These are phyloP conservation scores for Setaria italica DNA, from an alignment of 202 grass and related monocot genomes.

Conservation along the genomic window DNA sequence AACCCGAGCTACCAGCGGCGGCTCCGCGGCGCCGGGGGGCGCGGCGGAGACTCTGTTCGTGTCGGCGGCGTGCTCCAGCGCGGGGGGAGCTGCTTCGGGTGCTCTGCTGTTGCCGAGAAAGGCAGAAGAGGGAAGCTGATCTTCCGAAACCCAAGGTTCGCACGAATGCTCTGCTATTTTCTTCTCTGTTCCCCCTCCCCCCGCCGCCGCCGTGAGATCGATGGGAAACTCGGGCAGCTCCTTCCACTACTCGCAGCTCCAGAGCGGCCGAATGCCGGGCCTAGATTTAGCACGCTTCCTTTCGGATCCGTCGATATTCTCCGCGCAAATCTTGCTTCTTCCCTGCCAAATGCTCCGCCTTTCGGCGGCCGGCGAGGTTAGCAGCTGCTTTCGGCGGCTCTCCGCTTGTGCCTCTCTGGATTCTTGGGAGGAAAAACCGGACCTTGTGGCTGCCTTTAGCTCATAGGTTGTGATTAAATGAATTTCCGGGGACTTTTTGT, in stretches of 20 bases:
- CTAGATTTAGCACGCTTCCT: constrained; percentile 17
- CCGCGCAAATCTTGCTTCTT: constrained; percentile 34
- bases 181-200: not conserved
- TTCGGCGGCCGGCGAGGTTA: not conserved
- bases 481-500: not conserved
- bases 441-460: not conserved
- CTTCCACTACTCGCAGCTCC: not conserved
- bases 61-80: not conserved
- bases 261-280: constrained; percentile 1
- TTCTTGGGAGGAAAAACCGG: not conserved
- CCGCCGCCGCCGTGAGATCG: not conserved
- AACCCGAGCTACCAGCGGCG: constrained; percentile 24
- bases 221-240: not conserved
- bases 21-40: constrained; percentile 27
- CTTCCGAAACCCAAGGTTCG: constrained; percentile 5
- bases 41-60: constrained; percentile 40
- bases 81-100: constrained; percentile 25
- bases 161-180: not conserved
- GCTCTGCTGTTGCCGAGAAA: not conserved
- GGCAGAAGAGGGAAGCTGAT: not conserved
- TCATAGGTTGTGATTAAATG: not conserved
- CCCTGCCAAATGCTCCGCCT: not conserved
- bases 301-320: constrained; percentile 35
- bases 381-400: not conserved
- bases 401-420: not conserved